A percentile compares a stretch with the other conserved stretches of the same genome.
These are phyloP conservation scores for Pseudogymnoascus sp. DNA, from an alignment of 2,329 filamentous ascomycete genomes.

Conservation along the genomic window DNA sequence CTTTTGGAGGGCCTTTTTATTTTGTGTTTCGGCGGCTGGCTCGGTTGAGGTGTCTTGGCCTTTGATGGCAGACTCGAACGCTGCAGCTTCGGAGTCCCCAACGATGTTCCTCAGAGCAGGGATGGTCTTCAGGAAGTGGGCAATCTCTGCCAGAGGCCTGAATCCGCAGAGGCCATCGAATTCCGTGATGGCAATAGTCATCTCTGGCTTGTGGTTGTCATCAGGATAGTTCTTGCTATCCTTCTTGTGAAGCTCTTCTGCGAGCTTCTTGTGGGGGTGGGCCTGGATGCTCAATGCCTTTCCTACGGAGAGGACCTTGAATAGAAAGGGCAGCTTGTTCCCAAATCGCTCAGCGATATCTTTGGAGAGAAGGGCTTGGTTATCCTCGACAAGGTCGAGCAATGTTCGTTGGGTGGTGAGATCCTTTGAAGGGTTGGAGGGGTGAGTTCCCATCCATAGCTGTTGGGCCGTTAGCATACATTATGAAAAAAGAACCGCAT, in stretches of 20 bases:
- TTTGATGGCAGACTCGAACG: slow-evolving; percentile 47
- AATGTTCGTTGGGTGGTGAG: slow-evolving; percentile 75
- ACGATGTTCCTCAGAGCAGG: slow-evolving; percentile 59
- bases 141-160: slow-evolving; percentile 77
- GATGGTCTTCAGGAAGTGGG: slow-evolving; percentile 63
- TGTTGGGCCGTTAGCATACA: slow-evolving; percentile 32
- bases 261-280: slow-evolving; percentile 91
- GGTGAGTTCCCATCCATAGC: slow-evolving; percentile 99
- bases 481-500: slow-evolving; percentile 51
- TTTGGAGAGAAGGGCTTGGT: slow-evolving; percentile 70
- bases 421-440: slow-evolving; percentile 90
- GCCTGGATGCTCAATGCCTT: slow-evolving; percentile 97
- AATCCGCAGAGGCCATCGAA: slow-evolving; percentile 97
- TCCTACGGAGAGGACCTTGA: slow-evolving; percentile 94
- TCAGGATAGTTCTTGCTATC: slow-evolving; percentile 96
- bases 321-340: slow-evolving; percentile 83
- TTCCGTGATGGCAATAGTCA: slow-evolving; percentile 94
- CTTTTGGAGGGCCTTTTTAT: slow-evolving; percentile 71
- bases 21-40: slow-evolving; percentile 41
- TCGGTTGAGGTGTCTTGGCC: slow-evolving; percentile 42
- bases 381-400: slow-evolving; percentile 80
- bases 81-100: slow-evolving; percentile 53
- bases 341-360: slow-evolving; percentile 69
- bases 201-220: slow-evolving; percentile 99
- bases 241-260: slow-evolving; percentile 75